These are phyloP conservation scores for Ceratocystis alfenasii DNA, from an alignment of 2,329 filamentous ascomycete genomes.

Conservation along the genomic window DNA sequence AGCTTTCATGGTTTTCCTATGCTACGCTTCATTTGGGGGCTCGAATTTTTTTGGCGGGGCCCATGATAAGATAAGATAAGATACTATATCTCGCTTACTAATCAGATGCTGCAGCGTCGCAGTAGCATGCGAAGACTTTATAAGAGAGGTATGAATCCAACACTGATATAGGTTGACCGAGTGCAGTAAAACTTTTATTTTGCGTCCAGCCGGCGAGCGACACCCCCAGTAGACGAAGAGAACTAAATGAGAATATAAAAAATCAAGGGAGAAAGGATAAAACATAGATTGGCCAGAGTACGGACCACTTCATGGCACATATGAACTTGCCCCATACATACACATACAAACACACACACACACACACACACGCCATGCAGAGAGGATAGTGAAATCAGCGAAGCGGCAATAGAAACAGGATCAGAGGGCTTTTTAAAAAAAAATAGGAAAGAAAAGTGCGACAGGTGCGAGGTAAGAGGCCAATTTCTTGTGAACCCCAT, in stretches of 20 bases:
- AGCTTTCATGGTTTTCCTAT: not conserved
- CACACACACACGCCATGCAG: constrained; percentile 14
- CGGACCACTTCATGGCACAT: not conserved
- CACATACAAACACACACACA: constrained; percentile 7
- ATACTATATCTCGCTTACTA: not conserved
- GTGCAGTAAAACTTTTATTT: not conserved
- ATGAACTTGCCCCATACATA: constrained; percentile 7
- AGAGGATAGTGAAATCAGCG: not conserved
- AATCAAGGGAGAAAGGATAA: not conserved
- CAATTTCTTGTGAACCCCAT: no score
- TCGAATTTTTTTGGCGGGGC: constrained; percentile 22
- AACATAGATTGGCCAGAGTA: not conserved
- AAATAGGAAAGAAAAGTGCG: not conserved
- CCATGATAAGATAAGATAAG: constrained; percentile 21
- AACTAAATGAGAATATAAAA: not conserved
- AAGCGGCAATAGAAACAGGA: constrained; percentile 1
- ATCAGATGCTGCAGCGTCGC: not conserved
- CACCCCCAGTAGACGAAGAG: not conserved
- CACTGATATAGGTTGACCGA: not conserved
- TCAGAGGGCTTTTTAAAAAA: not conserved
- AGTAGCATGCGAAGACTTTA: no score
- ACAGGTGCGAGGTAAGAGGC: no score
- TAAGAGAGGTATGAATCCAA: not conserved
- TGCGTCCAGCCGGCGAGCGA: not conserved
- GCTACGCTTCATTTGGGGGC: constrained; percentile 4